phyloP scores from a whole-genome alignment of 495 filamentous ascomycete genomes.

The Bryoglossum gracile region DNA sequence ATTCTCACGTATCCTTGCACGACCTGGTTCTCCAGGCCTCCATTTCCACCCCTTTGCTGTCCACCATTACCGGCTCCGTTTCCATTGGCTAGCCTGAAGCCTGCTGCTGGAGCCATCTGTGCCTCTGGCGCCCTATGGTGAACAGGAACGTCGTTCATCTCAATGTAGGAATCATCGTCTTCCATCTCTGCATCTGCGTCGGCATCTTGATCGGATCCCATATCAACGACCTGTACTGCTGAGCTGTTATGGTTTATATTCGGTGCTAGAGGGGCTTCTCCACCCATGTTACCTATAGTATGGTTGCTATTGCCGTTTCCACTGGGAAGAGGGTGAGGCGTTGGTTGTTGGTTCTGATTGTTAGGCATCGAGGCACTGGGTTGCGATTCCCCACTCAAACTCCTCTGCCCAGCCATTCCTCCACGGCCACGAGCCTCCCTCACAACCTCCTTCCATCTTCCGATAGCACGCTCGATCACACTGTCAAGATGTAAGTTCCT shows the following conservation, averaged over 20 bases:
- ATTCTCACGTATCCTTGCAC: slow-evolving; percentile 21
- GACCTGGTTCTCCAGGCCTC: slow-evolving; percentile 14
- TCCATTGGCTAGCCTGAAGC: slow-evolving; percentile 16
- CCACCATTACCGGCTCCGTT: slow-evolving; percentile 2
- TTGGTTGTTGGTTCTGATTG: slow-evolving; percentile 1
- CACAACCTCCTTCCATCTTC: slow-evolving; percentile 46
- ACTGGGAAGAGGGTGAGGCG: not conserved
- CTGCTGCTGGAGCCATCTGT: slow-evolving; percentile 2
- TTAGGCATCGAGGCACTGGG: slow-evolving; percentile 20
- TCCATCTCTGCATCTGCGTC: slow-evolving; percentile 31
- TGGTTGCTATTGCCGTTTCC: slow-evolving; percentile 5
- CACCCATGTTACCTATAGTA: slow-evolving; percentile 3
- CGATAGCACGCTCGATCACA: slow-evolving; percentile 39
- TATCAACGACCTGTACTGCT: not conserved
- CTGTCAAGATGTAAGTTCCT: slow-evolving; percentile 39
- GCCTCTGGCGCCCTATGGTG: slow-evolving; percentile 3
- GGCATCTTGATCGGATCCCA: slow-evolving; percentile 36
- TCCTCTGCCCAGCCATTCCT: slow-evolving; percentile 23
- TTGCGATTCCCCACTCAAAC: slow-evolving; percentile 13
- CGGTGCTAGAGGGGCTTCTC: not conserved
- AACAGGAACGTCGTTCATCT: slow-evolving; percentile 19
- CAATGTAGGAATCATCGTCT: slow-evolving; percentile 20
- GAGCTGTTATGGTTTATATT: not conserved
- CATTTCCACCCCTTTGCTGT: not conserved
- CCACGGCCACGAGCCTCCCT: slow-evolving; percentile 29